Conservation (phyloP, 345 rosid genomes). For the Ceriops tagal region DNA sequence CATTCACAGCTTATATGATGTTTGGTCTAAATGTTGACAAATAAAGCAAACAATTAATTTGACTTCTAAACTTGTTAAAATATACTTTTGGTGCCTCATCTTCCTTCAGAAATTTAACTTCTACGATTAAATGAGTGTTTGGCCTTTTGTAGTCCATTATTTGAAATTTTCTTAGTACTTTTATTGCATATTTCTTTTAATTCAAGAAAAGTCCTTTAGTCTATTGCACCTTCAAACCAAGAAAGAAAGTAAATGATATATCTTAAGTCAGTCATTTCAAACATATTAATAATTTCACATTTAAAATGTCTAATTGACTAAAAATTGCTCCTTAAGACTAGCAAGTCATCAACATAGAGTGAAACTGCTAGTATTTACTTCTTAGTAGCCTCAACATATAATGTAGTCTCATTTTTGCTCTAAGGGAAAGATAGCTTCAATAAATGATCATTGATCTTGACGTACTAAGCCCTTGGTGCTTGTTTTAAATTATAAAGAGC, state of each 20-base stretch:
- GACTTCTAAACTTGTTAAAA: neutral
- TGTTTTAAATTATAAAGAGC: neutral
- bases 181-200: no score
- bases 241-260: no score
- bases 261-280: no score
- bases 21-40: neutral
- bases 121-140: neutral
- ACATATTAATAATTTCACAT: no score
- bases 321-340: neutral
- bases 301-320: no score
- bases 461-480: neutral
- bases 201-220: no score
- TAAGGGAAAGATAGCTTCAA: no score
- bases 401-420: neutral
- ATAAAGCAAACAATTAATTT: neutral
- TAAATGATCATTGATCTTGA: no score
- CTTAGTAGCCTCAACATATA: neutral
- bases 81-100: neutral
- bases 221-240: no score
- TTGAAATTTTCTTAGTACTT: neutral
- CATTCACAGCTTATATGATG: no score
- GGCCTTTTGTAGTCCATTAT: neutral
- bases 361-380: neutral
- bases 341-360: neutral
- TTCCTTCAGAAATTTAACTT: neutral